Evolutionary conservation across 768 basidiomycete genomes (phyloP), one percentile per base, ranked within the genome.

Genomic region (Pleurotus sapidus): DNA sequence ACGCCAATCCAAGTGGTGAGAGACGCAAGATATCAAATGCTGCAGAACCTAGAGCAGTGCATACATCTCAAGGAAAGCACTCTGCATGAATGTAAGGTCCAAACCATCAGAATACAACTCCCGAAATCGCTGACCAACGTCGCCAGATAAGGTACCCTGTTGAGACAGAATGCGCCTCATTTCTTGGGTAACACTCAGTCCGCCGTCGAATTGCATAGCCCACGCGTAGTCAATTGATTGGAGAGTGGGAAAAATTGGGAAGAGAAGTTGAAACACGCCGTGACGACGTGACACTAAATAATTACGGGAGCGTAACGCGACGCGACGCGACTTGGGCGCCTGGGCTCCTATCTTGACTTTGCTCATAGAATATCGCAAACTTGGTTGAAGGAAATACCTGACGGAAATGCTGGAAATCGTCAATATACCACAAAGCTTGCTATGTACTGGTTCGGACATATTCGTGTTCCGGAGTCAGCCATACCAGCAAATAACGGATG

Each of bases 21-120:
- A 75, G 65, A 11, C 60, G 61, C 34, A 24, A 49, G 3, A 56
- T 27, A 8, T 68, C 62, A n/a, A 73, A 65, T 15, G 49, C 61
- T 5, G 64, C 3, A 11, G 55, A 56, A 12, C 25, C 59, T 59
- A 43, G 9, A 34, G n/a, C n/a, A n/a, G n/a, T n/a, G n/a, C n/a
- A 34, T 11, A 34, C 2, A 34, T 20, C 12, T 39, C 5, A 48
- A 34, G 23, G 46, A 34, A 14, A n/a, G 3, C 20, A 20, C 20
- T 20, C 20, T 20, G 20, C 1, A 20, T 9, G 3, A n/a, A 34
- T 23, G 15, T 17, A 3, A 40, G 17, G 51, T 20, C 18, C 24
- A 51, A 56, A 71, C 72, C 61, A 60, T 66, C 53, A 5, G 60
- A 55, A 48, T 73, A 74, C 3, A 74, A 57, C 14, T 67, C 56